These are phyloP conservation scores for Linnemannia schmuckeri DNA, from an alignment of 192 early-diverging fungal genomes.

Conservation along the genomic window DNA sequence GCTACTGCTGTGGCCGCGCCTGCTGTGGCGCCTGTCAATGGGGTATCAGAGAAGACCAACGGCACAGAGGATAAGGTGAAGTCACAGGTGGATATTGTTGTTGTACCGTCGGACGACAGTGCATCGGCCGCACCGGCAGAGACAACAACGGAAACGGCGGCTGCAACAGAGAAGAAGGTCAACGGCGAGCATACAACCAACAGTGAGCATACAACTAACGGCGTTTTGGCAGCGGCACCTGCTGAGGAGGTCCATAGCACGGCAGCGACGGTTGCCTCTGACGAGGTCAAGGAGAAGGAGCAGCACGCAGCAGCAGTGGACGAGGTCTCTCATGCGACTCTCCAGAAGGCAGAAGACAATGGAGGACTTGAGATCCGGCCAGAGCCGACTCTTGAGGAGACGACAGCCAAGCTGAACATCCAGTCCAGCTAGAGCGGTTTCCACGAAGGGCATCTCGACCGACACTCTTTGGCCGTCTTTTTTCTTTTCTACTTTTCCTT, in stretches of 20 bases:
- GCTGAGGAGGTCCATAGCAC: not conserved
- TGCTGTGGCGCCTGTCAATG: not conserved
- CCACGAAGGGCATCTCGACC: not conserved
- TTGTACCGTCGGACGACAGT: constrained; percentile 35
- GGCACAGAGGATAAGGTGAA: not conserved
- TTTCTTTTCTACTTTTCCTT: not conserved
- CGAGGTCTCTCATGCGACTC: constrained; percentile 1
- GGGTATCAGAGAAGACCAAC: not conserved
- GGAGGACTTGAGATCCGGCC: constrained; percentile 14
- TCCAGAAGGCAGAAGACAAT: constrained; percentile 21
- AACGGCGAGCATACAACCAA: constrained; percentile 6
- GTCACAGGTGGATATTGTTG: constrained; percentile 42
- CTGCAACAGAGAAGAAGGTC: not conserved
- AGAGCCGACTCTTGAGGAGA: constrained; percentile 35
- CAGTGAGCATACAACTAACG: not conserved
- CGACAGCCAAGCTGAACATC: constrained; percentile 30
- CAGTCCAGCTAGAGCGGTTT: constrained; percentile 9
- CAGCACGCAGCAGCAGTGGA: not conserved
- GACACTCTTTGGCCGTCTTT: not conserved
- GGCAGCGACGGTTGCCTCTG: constrained; percentile 10
- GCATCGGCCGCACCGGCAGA: constrained; percentile 1
- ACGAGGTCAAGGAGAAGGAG: constrained; percentile 12
- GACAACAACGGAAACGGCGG: not conserved
- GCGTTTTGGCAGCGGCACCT: not conserved
- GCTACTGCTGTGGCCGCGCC: not conserved